Evolutionary conservation across 306 rosid species (phyloP).

Genomic region (Pachyrhizus erosus): DNA sequence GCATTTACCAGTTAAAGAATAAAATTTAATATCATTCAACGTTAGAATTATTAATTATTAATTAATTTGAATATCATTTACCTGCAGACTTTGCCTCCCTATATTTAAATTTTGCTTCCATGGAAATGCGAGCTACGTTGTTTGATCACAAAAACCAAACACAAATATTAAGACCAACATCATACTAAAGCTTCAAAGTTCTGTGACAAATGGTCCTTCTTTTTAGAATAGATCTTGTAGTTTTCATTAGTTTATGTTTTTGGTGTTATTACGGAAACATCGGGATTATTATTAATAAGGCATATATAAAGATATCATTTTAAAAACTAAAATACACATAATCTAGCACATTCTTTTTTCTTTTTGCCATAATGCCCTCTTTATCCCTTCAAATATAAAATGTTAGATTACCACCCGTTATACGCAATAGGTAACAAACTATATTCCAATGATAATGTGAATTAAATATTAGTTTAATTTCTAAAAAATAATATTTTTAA

Average conservation of each 20-base stretch:
- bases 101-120: conserved; percentile 31
- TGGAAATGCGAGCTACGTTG: conserved; percentile 61
- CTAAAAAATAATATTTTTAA: too few relatives aligned
- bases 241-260: conserved; percentile 9
- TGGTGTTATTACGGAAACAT: conserved; percentile 42
- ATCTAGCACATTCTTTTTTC: neutral
- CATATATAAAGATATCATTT: neutral
- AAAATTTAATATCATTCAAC: conserved; percentile 9
- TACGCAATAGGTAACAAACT: too few relatives aligned
- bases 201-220: conserved; percentile 61
- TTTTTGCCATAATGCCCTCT: neutral
- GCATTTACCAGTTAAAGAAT: conserved; percentile 32
- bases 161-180: conserved; percentile 43
- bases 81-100: neutral
- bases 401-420: too few relatives aligned
- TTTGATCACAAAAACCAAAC: conserved; percentile 42
- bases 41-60: neutral
- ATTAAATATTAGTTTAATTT: too few relatives aligned
- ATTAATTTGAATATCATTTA: conserved; percentile 3
- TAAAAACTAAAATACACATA: neutral
- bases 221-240: conserved; percentile 58
- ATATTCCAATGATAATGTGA: too few relatives aligned
- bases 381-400: neutral
- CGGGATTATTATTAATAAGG: conserved; percentile 8
- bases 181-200: conserved; percentile 59